phyloP scores from a whole-genome alignment of 495 filamentous ascomycete species.

The Xylaria grammica region DNA sequence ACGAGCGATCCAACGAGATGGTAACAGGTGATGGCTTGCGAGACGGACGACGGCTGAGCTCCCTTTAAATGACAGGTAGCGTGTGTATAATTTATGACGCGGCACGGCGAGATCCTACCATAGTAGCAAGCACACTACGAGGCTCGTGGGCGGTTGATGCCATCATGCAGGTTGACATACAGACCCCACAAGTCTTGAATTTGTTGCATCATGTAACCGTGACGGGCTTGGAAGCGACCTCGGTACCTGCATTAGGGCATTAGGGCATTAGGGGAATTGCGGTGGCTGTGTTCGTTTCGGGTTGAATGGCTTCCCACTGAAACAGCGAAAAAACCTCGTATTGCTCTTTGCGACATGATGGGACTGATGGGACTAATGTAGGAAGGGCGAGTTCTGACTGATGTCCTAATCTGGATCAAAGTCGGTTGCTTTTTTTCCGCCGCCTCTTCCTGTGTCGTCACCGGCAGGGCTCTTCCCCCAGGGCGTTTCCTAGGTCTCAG shows the following conservation, averaged over 20 bases:
- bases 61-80: background rate
- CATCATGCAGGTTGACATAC: background rate
- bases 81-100: constrained; percentile 2
- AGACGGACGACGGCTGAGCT: background rate
- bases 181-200: background rate
- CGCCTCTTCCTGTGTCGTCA: too few relatives aligned
- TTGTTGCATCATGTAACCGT: background rate
- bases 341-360: constrained; percentile 14
- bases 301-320: constrained; percentile 22
- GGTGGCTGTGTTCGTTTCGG: constrained; percentile 40
- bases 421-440: background rate
- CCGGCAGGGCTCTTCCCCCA: background rate
- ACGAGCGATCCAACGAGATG: constrained; percentile 7
- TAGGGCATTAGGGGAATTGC: constrained; percentile 31
- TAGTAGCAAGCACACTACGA: background rate
- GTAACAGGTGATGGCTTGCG: background rate
- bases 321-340: constrained; percentile 19
- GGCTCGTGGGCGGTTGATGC: background rate
- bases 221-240: constrained; percentile 14
- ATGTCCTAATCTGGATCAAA: background rate
- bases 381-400: constrained; percentile 23
- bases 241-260: constrained; percentile 41
- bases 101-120: constrained; percentile 3
- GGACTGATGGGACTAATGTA: background rate
- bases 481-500: too few relatives aligned